Evolutionary conservation across 2,329 filamentous ascomycete genomes (phyloP), one percentile per base, ranked within the genome.

Genomic region (Magnaporthales sp.): DNA sequence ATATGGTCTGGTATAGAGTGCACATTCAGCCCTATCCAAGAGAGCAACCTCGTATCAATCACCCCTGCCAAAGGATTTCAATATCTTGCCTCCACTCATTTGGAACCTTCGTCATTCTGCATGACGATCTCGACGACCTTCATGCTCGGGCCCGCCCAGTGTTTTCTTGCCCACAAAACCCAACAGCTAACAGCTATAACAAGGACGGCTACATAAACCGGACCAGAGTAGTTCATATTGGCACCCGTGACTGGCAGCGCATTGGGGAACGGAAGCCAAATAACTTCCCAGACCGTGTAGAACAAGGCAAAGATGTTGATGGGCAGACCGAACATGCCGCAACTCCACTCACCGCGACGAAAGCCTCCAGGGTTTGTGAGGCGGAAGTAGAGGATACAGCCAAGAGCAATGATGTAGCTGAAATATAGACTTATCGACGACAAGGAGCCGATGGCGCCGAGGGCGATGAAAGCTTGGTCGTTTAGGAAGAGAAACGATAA

Each of bases 361-460:
- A 63, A 9, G 58, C 58, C 22, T 4, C 58, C n/a, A n/a, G 11
- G 11, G 8, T 13, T 61, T 27, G 58, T 22, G 13, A 61, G 6
- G n/a, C 69, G 68, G 8, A 66, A 58, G 29, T 67, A 67, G 13
- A 71, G 61, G 19, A 68, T 65, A 46, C 66, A 66, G 6, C 66
- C 66, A 24, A 69, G 66, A 51, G 68, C 67, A 51, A 71, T 67
- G 32, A 64, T 60, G 15, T 68, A 67, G 62, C 69, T 71, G 7
- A 70, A 3, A 27, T 71, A 71, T 22, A 69, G 64, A 2, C 66
- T 67, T 19, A 70, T 19, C 4, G 75, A 76, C 22, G 75, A 75
- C 26, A 81, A 72, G 2, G 78, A 74, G 11, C 77, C 74, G 32
- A 80, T 76, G 8, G 77, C 78, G 22, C 73, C 73, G 22, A 80